Conservation (phyloP, 176 grass and related monocot genomes). For the Triticum urartu region DNA sequence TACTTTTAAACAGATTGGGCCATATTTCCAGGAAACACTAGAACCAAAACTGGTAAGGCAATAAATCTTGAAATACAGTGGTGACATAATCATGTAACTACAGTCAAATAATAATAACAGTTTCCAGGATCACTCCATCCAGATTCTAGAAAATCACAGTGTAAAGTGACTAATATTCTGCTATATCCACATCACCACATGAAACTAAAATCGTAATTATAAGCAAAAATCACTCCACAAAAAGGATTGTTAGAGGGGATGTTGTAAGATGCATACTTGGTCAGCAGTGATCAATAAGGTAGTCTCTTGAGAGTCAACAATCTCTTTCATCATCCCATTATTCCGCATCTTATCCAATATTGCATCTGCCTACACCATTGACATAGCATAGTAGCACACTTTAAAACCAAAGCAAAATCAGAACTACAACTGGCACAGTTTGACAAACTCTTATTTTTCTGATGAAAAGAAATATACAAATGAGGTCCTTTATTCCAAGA, state of each 20-base stretch:
- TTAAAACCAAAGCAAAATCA: not conserved
- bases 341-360: constrained; percentile 63
- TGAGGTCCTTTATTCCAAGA: not conserved
- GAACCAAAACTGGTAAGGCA: not conserved
- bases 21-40: constrained; percentile 1
- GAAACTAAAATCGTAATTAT: not conserved
- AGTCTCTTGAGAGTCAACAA: constrained; percentile 50
- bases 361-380: constrained; percentile 63
- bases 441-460: not conserved
- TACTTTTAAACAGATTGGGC: not conserved
- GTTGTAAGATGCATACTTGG: constrained; percentile 50
- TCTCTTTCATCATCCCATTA: constrained; percentile 61
- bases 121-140: not conserved
- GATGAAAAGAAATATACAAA: not conserved
- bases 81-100: not conserved
- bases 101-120: not conserved
- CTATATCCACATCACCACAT: not conserved
- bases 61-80: constrained; percentile 11
- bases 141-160: constrained; percentile 13
- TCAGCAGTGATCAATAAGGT: constrained; percentile 79
- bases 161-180: not conserved
- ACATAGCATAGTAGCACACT: not conserved
- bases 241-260: not conserved
- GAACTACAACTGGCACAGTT: not conserved
- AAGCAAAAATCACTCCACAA: not conserved